A percentile compares a stretch with the other conserved stretches of the same genome.
Conservation (phyloP, 2,329 filamentous ascomycete genomes). For the Paecilomyces fulvus region DNA sequence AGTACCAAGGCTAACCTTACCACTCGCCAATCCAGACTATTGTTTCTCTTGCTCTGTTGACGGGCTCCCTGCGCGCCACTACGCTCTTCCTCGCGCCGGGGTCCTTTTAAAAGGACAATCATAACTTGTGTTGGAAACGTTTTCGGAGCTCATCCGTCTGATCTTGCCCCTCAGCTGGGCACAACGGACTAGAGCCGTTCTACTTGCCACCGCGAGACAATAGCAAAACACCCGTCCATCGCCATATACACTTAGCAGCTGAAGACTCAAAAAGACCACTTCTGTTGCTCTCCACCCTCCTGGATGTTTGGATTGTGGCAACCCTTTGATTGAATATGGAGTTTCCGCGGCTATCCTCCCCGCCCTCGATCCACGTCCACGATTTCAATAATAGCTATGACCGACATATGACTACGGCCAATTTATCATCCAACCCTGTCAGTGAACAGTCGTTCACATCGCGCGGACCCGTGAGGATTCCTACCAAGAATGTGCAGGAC, state of each 20-base stretch:
- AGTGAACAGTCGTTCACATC: constrained; percentile 34
- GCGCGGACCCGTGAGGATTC: constrained; percentile 55
- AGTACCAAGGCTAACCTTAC: neutral
- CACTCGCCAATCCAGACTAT: neutral
- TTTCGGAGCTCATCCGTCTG: neutral
- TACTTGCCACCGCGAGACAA: neutral
- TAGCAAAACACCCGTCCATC: neutral
- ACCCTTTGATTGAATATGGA: constrained; percentile 34
- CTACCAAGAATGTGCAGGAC: constrained; percentile 41
- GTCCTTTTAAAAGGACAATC: neutral
- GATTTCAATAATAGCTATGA: constrained; percentile 28
- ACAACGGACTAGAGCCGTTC: neutral
- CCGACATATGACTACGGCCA: constrained; percentile 25
- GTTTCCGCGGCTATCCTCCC: constrained; percentile 29
- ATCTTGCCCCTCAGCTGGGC: neutral
- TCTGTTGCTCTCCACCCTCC: neutral
- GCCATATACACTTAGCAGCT: neutral
- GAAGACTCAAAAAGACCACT: neutral
- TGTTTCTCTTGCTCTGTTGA: neutral
- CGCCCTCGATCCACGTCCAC: constrained; percentile 37
- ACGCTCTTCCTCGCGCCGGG: neutral
- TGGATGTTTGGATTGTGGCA: constrained; percentile 12
- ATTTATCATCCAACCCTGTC: constrained; percentile 30
- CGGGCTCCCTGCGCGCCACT: neutral
- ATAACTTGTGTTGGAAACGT: neutral